Base-by-base conservation (phyloP, 2,329 filamentous ascomycete genomes). In the Helicocarpus griseus region DNA sequence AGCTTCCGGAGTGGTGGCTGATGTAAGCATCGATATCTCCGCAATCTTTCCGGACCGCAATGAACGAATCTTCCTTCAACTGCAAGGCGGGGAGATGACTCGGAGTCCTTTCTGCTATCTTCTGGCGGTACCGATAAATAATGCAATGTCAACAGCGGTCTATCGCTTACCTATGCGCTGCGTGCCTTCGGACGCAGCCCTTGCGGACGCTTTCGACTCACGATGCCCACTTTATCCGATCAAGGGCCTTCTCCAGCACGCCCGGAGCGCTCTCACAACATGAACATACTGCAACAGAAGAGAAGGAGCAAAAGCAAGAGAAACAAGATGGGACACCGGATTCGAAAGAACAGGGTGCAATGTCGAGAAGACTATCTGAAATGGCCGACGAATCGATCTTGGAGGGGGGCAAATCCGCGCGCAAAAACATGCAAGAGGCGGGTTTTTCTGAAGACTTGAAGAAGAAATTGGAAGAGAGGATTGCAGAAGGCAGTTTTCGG, bases 371-470 rank as follows among this genome's bases (percentile, higher is more conserved):
- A 17, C 65, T 84, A 52, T 73, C 75, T 4, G 73, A 78, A 53
- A 78, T 85, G 78, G 80, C 77, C 40, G 79, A 83, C 56, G 75
- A 82, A 55, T 72, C 73, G 14, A 66, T 84, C 26, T 71, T 78
- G 43, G 72, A 73, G 48, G 78, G 78, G 29, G 77, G 78, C 26
- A 73, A 74, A 53, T 73, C 76, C 50, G 76, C 79, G 29, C 71
- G 67, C 44, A 80, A 76, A 58, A 77, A 77, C 46, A 71, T 84
- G n/a, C 69, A 77, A 58, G 77, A 82, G 56, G 79, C 77, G 26
- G 79, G 79, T 45, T 84, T 85, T 66, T 80, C 77, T 53, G 77
- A 81, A 48, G 79, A 82, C 4, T 64, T 84, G 56, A 81, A 78
- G 64, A 68, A 66, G 50, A 67, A 77, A 59, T 66, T 84, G 9